Evolutionary conservation across 2,329 filamentous ascomycete genomes (phyloP).

Genomic region (Fusarium zealandicum): DNA sequence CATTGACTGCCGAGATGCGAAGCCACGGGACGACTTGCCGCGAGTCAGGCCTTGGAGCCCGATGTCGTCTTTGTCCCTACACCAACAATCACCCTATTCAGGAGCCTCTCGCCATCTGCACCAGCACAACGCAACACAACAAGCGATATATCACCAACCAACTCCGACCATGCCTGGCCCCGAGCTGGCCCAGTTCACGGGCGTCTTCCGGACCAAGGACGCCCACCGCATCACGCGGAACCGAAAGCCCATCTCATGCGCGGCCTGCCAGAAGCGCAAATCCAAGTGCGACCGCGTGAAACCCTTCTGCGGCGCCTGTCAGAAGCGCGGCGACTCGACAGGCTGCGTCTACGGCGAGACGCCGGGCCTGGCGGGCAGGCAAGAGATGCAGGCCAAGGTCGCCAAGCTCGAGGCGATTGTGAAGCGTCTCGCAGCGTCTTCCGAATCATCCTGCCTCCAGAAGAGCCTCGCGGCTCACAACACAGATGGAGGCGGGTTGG

Average conservation of each 20-base stretch:
- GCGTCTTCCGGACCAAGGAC: conserved; percentile 50
- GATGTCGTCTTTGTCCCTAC: too few species aligned
- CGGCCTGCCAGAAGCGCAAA: conserved; percentile 52
- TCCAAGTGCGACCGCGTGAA: conserved; percentile 52
- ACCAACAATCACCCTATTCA: too few species aligned
- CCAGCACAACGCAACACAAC: too few species aligned
- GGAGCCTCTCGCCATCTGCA: too few species aligned
- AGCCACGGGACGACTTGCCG: neutral
- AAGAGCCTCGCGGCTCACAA: neutral
- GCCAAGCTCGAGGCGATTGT: conserved; percentile 53
- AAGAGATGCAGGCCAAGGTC: conserved; percentile 51
- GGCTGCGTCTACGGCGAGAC: conserved; percentile 45
- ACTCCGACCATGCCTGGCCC: conserved; percentile 33
- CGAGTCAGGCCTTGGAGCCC: too few species aligned
- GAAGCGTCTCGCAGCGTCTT: conserved; percentile 44
- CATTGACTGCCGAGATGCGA: neutral
- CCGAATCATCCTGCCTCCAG: neutral
- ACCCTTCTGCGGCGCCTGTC: conserved; percentile 50
- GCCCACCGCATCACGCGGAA: conserved; percentile 48
- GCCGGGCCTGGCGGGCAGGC: conserved; percentile 23
- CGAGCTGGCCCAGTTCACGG: conserved; percentile 35
- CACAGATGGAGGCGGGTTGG: neutral
- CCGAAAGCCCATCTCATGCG: conserved; percentile 52
- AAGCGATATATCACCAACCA: too few species aligned
- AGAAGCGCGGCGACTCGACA: conserved; percentile 47